Base-by-base conservation (phyloP, 169 alveolate genomes). In the Cryptosporidium ubiquitum region DNA sequence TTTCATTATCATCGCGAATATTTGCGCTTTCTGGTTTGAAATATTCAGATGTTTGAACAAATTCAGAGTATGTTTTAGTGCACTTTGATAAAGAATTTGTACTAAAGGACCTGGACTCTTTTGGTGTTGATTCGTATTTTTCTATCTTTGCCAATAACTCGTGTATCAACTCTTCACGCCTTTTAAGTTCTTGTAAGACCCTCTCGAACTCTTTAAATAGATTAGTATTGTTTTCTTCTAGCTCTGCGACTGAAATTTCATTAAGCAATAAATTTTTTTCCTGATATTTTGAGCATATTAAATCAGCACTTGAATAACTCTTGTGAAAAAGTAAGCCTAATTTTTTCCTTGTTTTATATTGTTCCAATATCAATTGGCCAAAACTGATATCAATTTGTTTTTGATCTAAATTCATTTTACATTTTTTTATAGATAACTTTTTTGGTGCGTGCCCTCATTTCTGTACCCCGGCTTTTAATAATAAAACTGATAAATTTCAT, bases 141-240 rank as follows among this genome's bases (percentile, higher is more conserved):
- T 79, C 89, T 39, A 79, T 31, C 37, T 79, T 79, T n/a, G 33
- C 42, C 10, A 79, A 61, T 39, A 79, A 33, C 6, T 79, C 79
- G n/a, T 42, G 74, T 20, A 79, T 79, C 37, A 79, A 31, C 20
- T 61, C 68, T 64, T 79, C 89, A 79, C 89, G 89, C n/a, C 89
- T 33, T 58, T 61, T 31, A 40, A 79, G 89, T 40, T 79, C 89
- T 40, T 60, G 68, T 44, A 79, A 55, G 9, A 79, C 79, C 39
- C 89, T 79, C 23, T 79, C 89, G 42, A 79, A 79, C 52, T 79
- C 89, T 44, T 31, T 16, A 5, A 14, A 4, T 37, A 64, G 4
- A 69, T 40, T 2, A 20, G 5, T 51, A n/a, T 20, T 66, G 42
- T 69, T 26, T n/a, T 69, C 40, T 7, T 40, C 29, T 2, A 23